Conservation (phyloP, 2,329 filamentous ascomycete genomes). For the Domatiomyces globalis region DNA sequence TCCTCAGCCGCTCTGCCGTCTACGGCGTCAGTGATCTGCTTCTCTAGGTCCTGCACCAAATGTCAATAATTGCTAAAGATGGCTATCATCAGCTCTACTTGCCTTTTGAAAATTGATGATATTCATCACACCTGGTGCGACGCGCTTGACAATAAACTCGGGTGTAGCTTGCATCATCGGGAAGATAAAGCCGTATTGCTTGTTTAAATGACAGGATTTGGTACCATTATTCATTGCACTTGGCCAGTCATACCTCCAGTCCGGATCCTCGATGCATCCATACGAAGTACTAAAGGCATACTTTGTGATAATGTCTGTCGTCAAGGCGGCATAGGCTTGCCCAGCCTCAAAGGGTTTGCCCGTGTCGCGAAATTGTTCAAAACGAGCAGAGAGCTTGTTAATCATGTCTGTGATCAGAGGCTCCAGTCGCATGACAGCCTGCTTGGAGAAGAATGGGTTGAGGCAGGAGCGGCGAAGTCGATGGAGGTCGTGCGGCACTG, state of each 20-base stretch:
- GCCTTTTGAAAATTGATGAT: constrained; percentile 4
- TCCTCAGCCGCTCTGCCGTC: neutral
- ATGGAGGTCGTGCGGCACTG: constrained; percentile 16
- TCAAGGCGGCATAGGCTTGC: constrained; percentile 26
- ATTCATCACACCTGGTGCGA: constrained; percentile 4
- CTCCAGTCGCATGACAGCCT: constrained; percentile 14
- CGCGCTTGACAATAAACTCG: constrained; percentile 3
- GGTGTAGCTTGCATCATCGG: constrained; percentile 6
- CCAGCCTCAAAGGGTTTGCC: constrained; percentile 4
- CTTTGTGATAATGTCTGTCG: constrained; percentile 14
- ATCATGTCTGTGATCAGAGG: constrained; percentile 17
- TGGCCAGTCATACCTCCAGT: constrained; percentile 3
- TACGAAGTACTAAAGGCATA: constrained; percentile 11
- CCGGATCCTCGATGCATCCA: constrained; percentile 2
- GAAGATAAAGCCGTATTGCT: constrained; percentile 8
- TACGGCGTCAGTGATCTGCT: constrained; percentile 4
- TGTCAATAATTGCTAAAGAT: neutral
- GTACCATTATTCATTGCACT: constrained; percentile 1
- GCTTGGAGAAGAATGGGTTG: constrained; percentile 18
- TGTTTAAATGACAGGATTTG: constrained; percentile 3
- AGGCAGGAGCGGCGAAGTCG: constrained; percentile 16
- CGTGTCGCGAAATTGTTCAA: constrained; percentile 5
- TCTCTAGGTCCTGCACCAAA: constrained; percentile 1
- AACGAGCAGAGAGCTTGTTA: constrained; percentile 13
- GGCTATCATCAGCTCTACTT: neutral